Percentiles rank a stretch among this genome's conserved stretches.
Conservation (phyloP, 345 rosid species). For the Populus davidiana region DNA sequence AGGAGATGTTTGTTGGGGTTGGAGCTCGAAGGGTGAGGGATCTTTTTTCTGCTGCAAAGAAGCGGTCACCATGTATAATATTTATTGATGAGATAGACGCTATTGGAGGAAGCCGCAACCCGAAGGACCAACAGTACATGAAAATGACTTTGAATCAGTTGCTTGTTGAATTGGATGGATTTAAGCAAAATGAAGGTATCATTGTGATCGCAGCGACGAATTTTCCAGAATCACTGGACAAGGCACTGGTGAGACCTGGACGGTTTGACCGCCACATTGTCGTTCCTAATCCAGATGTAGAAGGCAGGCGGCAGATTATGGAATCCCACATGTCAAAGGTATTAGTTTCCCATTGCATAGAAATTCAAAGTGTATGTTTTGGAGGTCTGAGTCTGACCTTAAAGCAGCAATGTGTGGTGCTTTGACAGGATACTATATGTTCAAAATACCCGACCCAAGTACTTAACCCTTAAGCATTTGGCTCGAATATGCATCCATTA, state of each 20-base stretch:
- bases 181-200: slow-evolving; percentile 95
- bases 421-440: neutral
- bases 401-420: slow-evolving; percentile 2
- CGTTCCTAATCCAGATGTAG: slow-evolving; percentile 95
- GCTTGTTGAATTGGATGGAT: slow-evolving; percentile 95
- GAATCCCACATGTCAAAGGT: slow-evolving; percentile 99
- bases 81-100: slow-evolving; percentile 99
- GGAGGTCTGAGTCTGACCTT: neutral
- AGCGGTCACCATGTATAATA: slow-evolving; percentile 89
- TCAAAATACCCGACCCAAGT: neutral
- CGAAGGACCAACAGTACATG: slow-evolving; percentile 91
- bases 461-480: neutral
- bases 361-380: neutral
- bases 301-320: slow-evolving; percentile 93
- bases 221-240: slow-evolving; percentile 89
- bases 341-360: slow-evolving; percentile 15
- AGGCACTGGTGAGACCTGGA: slow-evolving; percentile 96
- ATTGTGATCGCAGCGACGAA: slow-evolving; percentile 96
- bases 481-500: neutral
- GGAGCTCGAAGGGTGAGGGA: slow-evolving; percentile 98
- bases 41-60: slow-evolving; percentile 99
- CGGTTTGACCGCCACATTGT: slow-evolving; percentile 89
- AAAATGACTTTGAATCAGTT: slow-evolving; percentile 96
- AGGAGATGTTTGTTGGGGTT: slow-evolving; percentile 99
- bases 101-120: slow-evolving; percentile 92